Evolutionary conservation across 192 early-diverging fungal species (phyloP).

Genomic region (Coemansia sp.): DNA sequence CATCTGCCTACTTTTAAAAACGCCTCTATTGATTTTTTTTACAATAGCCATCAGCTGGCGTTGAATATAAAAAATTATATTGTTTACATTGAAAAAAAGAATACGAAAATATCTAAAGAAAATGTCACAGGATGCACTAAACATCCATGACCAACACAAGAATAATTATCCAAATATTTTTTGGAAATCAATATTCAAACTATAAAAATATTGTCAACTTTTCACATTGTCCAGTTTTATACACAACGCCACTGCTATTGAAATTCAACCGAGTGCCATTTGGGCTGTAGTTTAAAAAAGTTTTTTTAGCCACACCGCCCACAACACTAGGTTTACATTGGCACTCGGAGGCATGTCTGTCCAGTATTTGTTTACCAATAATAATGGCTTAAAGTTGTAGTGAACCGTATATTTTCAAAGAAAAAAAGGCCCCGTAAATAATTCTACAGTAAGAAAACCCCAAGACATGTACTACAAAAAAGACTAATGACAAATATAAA

Average conservation of each 20-base stretch:
- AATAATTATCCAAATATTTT: neutral
- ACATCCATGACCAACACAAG: neutral
- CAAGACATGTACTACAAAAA: constrained; percentile 1
- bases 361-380: neutral
- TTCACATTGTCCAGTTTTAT: neutral
- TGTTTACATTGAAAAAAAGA: neutral
- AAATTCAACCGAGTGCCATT: neutral
- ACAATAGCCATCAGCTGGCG: neutral
- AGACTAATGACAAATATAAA: neutral
- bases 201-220: neutral
- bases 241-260: neutral
- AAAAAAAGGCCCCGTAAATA: neutral
- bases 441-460: neutral
- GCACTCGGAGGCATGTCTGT: neutral
- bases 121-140: neutral
- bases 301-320: neutral
- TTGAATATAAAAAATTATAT: neutral
- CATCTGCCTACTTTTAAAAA: neutral
- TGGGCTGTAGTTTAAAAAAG: neutral
- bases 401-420: too few relatives aligned
- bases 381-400: neutral
- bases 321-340: neutral
- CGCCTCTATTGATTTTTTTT: neutral
- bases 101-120: neutral
- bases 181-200: neutral